Percentiles rank a stretch among this genome's conserved stretches.
phyloP scores from a whole-genome alignment of 768 basidiomycete genomes.

The Leccinellum luteum region DNA sequence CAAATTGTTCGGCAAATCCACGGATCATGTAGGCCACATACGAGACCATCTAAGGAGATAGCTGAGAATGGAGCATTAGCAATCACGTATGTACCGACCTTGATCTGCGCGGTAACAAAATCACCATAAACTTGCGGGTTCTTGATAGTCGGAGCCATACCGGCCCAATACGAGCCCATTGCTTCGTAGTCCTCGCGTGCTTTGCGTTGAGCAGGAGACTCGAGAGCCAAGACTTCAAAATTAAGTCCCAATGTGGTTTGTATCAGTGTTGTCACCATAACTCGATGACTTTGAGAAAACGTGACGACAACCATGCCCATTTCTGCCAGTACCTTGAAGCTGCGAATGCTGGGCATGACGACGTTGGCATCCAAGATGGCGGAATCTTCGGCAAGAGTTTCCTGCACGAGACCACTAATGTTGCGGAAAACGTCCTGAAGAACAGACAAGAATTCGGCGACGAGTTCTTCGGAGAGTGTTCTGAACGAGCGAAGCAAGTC shows the following conservation, averaged over 20 bases:
- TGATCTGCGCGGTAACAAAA: conserved; percentile 86
- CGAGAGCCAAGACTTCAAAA: conserved; percentile 72
- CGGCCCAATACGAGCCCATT: conserved; percentile 79
- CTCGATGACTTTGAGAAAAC: conserved; percentile 79
- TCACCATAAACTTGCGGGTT: conserved; percentile 77
- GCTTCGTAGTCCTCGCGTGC: conserved; percentile 78
- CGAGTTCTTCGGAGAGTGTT: conserved; percentile 64
- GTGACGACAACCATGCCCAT: conserved; percentile 90
- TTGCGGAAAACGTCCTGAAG: conserved; percentile 78
- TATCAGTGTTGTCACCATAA: conserved; percentile 61
- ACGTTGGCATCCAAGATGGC: conserved; percentile 49
- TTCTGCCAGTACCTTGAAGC: conserved; percentile 93
- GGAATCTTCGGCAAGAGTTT: conserved; percentile 72
- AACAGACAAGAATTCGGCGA: conserved; percentile 76
- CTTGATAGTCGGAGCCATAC: conserved; percentile 72
- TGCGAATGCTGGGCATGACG: conserved; percentile 70
- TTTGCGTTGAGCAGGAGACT: conserved; percentile 77
- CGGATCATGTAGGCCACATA: conserved; percentile 90
- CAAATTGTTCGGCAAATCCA: conserved; percentile 57
- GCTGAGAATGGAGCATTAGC: conserved; percentile 3
- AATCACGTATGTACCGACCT: conserved; percentile 44
- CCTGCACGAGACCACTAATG: conserved; percentile 67
- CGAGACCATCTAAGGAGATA: conserved; percentile 70
- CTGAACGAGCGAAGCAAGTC: conserved; percentile 84
- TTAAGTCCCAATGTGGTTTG: conserved; percentile 72